A percentile compares a stretch with the other conserved stretches of the same genome.
These are phyloP conservation scores for Delphinella strobiligena DNA, from an alignment of 2,329 filamentous ascomycete species.

Conservation along the genomic window DNA sequence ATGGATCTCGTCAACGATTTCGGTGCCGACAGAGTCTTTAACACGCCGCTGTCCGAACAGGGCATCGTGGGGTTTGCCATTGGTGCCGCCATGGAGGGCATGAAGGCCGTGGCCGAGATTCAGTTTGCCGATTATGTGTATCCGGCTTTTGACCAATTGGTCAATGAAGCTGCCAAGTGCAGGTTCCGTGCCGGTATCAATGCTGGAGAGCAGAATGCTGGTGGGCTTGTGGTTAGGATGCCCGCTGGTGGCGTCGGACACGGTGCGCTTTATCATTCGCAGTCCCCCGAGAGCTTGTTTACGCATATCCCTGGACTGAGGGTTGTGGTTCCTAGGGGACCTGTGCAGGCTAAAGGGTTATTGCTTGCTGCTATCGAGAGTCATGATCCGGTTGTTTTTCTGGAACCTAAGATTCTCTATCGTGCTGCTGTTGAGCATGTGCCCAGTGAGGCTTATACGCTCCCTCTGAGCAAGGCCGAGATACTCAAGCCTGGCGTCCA, in stretches of 20 bases:
- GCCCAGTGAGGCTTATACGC: conserved; percentile 64
- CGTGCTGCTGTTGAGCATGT: conserved; percentile 87
- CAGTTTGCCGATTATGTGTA: conserved; percentile 94
- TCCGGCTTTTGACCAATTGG: conserved; percentile 85
- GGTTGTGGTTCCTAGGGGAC: conserved; percentile 77
- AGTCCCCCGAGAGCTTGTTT: conserved; percentile 81
- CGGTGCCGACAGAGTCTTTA: conserved; percentile 83
- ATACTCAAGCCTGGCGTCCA: conserved; percentile 68
- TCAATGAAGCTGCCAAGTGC: conserved; percentile 86
- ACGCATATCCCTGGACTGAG: conserved; percentile 76
- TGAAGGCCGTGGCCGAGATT: conserved; percentile 87
- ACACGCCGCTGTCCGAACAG: conserved; percentile 88
- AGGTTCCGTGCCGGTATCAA: conserved; percentile 58
- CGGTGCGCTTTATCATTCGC: conserved; percentile 77
- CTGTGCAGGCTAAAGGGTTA: conserved; percentile 78
- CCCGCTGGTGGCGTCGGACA: conserved; percentile 83
- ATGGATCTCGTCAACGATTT: conserved; percentile 84
- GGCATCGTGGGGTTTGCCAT: conserved; percentile 91
- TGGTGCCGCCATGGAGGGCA: conserved; percentile 77
- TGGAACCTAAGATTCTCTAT: conserved; percentile 91
- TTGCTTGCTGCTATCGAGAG: conserved; percentile 62
- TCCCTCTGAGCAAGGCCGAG: conserved; percentile 78
- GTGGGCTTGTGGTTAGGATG: conserved; percentile 80
- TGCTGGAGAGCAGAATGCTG: conserved; percentile 34
- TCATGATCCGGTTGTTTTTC: conserved; percentile 80